These are phyloP conservation scores for Russula brevipes DNA, from an alignment of 768 basidiomycete species.

Conservation along the genomic window DNA sequence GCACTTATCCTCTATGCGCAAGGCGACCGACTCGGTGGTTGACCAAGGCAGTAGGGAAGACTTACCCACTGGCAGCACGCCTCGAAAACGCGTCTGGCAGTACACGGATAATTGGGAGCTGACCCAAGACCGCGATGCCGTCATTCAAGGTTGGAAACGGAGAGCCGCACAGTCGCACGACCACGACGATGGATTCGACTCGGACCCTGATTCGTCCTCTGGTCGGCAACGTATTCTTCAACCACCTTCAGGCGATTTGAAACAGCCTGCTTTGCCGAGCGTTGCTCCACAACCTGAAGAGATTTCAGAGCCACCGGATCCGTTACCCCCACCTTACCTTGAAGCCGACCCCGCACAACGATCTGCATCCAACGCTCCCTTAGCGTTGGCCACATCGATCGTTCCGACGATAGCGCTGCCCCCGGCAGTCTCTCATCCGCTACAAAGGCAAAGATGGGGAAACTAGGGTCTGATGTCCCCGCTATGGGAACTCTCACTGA, in stretches of 20 bases:
- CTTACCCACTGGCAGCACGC: constrained; percentile 64
- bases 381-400: constrained; percentile 1
- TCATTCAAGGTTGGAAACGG: constrained; percentile 48
- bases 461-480: constrained; percentile 22
- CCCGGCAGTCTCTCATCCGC: constrained; percentile 24
- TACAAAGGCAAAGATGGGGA: constrained; percentile 24
- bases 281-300: neutral
- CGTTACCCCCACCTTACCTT: constrained; percentile 15
- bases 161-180: constrained; percentile 31
- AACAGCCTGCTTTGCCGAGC: neutral
- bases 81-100: constrained; percentile 68
- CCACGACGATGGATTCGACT: constrained; percentile 31
- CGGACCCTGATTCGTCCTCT: constrained; percentile 31
- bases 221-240: constrained; percentile 14
- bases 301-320: constrained; percentile 4
- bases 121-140: constrained; percentile 55
- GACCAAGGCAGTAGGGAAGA: constrained; percentile 62
- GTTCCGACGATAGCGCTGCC: constrained; percentile 22
- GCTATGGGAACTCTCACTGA: constrained; percentile 33
- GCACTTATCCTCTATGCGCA: constrained; percentile 46
- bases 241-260: neutral
- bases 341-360: constrained; percentile 5
- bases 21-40: constrained; percentile 46
- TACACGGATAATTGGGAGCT: constrained; percentile 68
- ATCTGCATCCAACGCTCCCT: neutral